phyloP scores from a whole-genome alignment of 495 filamentous ascomycete genomes.

The Penicillium angulare region DNA sequence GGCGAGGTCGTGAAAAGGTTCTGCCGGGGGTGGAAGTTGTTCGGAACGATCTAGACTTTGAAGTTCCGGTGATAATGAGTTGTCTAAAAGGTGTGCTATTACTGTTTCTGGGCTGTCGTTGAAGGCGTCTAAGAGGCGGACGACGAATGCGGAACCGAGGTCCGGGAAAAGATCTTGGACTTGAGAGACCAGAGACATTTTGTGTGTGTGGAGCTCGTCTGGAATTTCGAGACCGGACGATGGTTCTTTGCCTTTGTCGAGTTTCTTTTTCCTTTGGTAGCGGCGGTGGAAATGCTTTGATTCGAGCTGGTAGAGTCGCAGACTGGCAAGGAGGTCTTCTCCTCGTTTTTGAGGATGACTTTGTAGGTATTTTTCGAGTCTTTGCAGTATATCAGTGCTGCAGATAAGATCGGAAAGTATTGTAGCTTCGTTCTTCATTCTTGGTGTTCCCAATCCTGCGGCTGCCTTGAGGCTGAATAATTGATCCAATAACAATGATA shows the following conservation, averaged over 20 bases:
- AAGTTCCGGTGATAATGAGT: conserved; percentile 61
- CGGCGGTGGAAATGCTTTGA: conserved; percentile 53
- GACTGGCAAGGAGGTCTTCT: conserved; percentile 37
- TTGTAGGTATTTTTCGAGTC: conserved; percentile 56
- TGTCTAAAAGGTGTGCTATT: conserved; percentile 81
- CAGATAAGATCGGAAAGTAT: conserved; percentile 48
- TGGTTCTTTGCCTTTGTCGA: conserved; percentile 68
- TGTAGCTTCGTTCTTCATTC: conserved; percentile 37
- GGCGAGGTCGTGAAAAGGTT: conserved; percentile 17
- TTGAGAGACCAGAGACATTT: conserved; percentile 78
- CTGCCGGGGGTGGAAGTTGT: conserved; percentile 29
- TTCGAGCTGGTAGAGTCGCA: conserved; percentile 46
- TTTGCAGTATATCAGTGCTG: conserved; percentile 37
- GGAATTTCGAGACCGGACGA: conserved; percentile 40
- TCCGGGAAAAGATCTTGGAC: conserved; percentile 93
- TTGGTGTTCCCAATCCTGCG: conserved; percentile 51
- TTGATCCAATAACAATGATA: conserved; percentile 73
- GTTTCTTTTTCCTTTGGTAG: conserved; percentile 54
- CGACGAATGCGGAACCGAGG: conserved; percentile 78
- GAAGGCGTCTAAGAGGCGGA: conserved; percentile 77
- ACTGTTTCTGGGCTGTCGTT: conserved; percentile 73
- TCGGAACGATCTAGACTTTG: conserved; percentile 40
- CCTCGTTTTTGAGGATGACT: conserved; percentile 47
- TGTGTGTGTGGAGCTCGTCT: conserved; percentile 70
- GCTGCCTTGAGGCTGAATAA: conserved; percentile 74